Percentiles rank a stretch among this genome's conserved stretches.
These are phyloP conservation scores for Fusarium buharicum DNA, from an alignment of 2,329 filamentous ascomycete genomes.

Conservation along the genomic window DNA sequence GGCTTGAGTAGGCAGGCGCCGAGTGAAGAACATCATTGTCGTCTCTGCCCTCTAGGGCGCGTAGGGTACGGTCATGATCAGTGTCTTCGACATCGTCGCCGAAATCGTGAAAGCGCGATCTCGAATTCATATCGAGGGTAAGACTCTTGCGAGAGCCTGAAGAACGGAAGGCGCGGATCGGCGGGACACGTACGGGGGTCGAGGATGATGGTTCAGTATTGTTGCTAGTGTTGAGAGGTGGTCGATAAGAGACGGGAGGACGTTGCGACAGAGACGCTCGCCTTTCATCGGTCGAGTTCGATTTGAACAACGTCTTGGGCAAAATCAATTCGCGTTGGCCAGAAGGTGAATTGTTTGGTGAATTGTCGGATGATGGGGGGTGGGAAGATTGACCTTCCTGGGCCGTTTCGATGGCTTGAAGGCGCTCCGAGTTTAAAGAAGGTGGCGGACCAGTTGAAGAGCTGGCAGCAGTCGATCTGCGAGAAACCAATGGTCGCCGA, in stretches of 20 bases:
- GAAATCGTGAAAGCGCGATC: conserved; percentile 56
- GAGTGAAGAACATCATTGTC: conserved; percentile 48
- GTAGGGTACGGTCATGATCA: conserved; percentile 61
- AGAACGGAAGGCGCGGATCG: conserved; percentile 66
- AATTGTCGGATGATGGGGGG: conserved; percentile 36
- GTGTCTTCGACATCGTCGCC: conserved; percentile 57
- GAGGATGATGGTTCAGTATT: conserved; percentile 49
- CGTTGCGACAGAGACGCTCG: conserved; percentile 53
- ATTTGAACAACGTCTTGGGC: conserved; percentile 55
- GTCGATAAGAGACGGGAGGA: conserved; percentile 63
- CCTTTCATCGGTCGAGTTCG: conserved; percentile 60
- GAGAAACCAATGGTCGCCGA: conserved; percentile 54
- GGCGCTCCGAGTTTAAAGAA: conserved; percentile 49
- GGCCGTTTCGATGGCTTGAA: conserved; percentile 47
- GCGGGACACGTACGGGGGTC: conserved; percentile 58
- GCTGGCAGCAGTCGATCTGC: conserved; percentile 51
- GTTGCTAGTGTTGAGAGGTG: conserved; percentile 48
- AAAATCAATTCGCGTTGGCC: conserved; percentile 61
- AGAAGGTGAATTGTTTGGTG: conserved; percentile 41
- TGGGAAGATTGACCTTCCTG: conserved; percentile 34
- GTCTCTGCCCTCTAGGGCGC: conserved; percentile 60
- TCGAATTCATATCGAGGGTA: conserved; percentile 63
- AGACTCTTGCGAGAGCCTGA: conserved; percentile 67
- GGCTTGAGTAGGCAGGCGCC: conserved; percentile 55
- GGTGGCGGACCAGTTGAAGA: conserved; percentile 48